Conservation (phyloP, 2,329 filamentous ascomycete species). For the Leptographium radiaticola region DNA sequence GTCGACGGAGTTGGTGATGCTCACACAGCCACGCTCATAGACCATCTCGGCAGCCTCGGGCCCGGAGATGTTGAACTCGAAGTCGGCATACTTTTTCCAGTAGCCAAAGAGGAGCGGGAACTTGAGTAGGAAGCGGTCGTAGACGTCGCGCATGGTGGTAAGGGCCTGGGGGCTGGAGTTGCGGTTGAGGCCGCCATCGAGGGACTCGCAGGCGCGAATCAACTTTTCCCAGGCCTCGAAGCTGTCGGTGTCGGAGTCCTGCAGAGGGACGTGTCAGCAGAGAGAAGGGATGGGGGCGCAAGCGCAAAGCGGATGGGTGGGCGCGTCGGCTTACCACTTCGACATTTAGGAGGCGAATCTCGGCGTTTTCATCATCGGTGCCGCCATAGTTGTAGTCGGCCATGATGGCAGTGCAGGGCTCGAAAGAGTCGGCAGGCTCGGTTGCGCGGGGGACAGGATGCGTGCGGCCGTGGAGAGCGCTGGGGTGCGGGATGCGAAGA, state of each 20-base stretch:
- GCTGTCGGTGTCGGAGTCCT: slow-evolving; percentile 67
- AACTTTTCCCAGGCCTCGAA: slow-evolving; percentile 95
- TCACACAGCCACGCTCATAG: slow-evolving; percentile 89
- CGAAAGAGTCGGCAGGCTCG: no score
- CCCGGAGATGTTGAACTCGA: slow-evolving; percentile 92
- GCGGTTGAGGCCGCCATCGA: slow-evolving; percentile 88
- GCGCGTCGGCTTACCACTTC: slow-evolving; percentile 53
- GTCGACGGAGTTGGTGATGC: slow-evolving; percentile 87
- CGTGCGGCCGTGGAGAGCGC: background rate
- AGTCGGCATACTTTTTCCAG: slow-evolving; percentile 98
- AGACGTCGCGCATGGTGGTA: slow-evolving; percentile 71
- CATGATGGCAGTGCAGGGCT: slow-evolving; percentile 30
- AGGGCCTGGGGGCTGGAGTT: slow-evolving; percentile 95
- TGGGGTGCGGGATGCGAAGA: background rate
- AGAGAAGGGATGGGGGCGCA: no score
- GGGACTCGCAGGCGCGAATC: slow-evolving; percentile 64
- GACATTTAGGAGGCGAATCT: slow-evolving; percentile 64
- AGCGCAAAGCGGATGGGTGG: background rate
- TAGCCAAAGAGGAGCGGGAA: slow-evolving; percentile 95
- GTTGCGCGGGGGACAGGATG: background rate
- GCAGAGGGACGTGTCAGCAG: background rate
- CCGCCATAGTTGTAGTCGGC: slow-evolving; percentile 62
- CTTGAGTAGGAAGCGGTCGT: slow-evolving; percentile 86
- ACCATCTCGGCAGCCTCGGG: slow-evolving; percentile 97
- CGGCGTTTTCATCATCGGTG: slow-evolving; percentile 67